Evolutionary conservation across 2,329 filamentous ascomycete species (phyloP).

Genomic region (Xylariaceae sp.): DNA sequence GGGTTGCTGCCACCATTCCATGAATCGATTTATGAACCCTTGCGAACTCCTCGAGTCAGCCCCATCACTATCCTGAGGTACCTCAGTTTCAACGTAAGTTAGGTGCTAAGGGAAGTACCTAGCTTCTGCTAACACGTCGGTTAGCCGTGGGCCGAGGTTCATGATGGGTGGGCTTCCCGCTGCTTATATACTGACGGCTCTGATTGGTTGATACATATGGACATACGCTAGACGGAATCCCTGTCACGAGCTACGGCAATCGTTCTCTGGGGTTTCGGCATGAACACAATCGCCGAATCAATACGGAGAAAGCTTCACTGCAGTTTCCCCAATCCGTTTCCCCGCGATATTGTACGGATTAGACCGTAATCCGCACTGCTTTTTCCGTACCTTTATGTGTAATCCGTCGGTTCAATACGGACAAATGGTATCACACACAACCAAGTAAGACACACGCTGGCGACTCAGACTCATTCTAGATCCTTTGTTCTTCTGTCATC

Average conservation of each 20-base stretch:
- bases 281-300: neutral
- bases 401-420: no score
- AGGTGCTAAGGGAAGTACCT: neutral
- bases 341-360: no score
- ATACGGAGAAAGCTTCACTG: no score
- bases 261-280: neutral
- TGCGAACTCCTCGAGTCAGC: neutral
- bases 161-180: neutral
- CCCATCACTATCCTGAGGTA: neutral
- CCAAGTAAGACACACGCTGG: neutral
- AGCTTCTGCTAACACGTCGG: neutral
- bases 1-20: neutral
- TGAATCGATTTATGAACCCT: neutral
- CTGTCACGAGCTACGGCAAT: no score
- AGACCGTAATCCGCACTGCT: no score
- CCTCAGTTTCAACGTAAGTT: neutral
- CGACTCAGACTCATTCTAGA: neutral
- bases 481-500: neutral
- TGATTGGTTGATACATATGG: neutral
- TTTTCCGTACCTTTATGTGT: no score
- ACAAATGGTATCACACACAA: neutral
- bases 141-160: neutral
- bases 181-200: neutral
- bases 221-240: neutral
- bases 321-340: no score